These are phyloP conservation scores for Rhizophagus prolifer DNA, from an alignment of 192 early-diverging fungal genomes.

Conservation along the genomic window DNA sequence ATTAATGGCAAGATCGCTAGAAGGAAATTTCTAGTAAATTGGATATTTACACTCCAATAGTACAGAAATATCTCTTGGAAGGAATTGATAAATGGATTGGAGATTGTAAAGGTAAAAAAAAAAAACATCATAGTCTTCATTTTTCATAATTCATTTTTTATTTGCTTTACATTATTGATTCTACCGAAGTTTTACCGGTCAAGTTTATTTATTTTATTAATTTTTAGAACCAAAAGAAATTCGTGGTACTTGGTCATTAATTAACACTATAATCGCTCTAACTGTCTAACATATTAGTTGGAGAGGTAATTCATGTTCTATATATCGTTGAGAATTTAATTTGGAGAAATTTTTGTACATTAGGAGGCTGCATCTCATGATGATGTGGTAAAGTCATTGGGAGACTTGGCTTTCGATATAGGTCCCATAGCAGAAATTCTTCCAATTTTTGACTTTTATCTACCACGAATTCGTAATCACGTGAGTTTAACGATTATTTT, in stretches of 20 bases:
- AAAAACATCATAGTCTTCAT: neutral
- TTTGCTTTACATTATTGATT: neutral
- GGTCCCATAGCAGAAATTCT: neutral
- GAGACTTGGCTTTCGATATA: neutral
- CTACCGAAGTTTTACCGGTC: too few relatives aligned
- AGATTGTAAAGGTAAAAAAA: neutral
- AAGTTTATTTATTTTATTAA: too few relatives aligned
- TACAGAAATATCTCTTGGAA: neutral
- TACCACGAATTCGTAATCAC: neutral
- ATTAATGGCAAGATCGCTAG: neutral
- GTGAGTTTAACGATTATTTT: neutral
- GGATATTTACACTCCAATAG: neutral
- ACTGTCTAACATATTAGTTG: neutral
- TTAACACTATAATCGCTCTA: neutral
- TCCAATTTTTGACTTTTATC: neutral
- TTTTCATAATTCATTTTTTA: neutral
- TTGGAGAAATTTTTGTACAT: neutral
- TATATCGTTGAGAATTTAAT: neutral
- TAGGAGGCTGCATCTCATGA: neutral
- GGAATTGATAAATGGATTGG: constrained; percentile 5
- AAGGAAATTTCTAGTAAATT: neutral
- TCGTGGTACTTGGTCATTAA: too few relatives aligned
- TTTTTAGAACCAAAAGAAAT: constrained; percentile 9
- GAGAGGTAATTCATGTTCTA: constrained; percentile 9
- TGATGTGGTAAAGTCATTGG: neutral